phyloP scores from a whole-genome alignment of 768 basidiomycete species.

The Kwoniella europaea region DNA sequence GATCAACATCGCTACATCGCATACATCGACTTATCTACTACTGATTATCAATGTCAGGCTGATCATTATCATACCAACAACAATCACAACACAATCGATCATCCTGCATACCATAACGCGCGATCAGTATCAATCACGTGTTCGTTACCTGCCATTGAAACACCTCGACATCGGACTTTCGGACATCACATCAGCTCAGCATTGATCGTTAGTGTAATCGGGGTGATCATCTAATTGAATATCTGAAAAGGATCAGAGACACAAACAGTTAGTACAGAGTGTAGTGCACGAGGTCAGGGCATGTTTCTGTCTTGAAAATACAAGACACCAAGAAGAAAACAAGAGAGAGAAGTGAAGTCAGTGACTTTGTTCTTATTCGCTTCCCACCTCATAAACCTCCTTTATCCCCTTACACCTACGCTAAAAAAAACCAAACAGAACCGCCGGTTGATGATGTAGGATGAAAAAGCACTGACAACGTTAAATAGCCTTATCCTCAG shows the following conservation, averaged over 20 bases:
- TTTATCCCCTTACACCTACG: not conserved
- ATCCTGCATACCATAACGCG: too few relatives aligned
- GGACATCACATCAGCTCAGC: conserved; percentile 2
- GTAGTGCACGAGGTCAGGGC: not conserved
- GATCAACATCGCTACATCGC: too few relatives aligned
- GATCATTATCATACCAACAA: too few relatives aligned
- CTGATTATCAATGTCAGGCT: too few relatives aligned
- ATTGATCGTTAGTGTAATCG: not conserved
- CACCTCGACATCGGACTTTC: conserved; percentile 9
- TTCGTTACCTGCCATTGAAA: not conserved
- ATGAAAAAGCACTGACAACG: not conserved
- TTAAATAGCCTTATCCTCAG: not conserved
- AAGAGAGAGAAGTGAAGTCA: not conserved
- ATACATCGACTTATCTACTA: too few relatives aligned
- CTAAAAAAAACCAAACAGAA: not conserved
- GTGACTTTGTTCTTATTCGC: not conserved
- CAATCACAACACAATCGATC: not conserved
- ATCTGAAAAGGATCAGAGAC: not conserved
- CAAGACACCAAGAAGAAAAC: not conserved
- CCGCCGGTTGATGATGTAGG: not conserved
- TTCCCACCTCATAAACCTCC: not conserved
- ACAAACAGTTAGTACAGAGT: not conserved
- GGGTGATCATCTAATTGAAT: not conserved
- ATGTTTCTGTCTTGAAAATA: not conserved
- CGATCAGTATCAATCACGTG: not conserved